These are phyloP conservation scores for Lathyrus tuberosus DNA, from an alignment of 306 rosid species.

Conservation along the genomic window DNA sequence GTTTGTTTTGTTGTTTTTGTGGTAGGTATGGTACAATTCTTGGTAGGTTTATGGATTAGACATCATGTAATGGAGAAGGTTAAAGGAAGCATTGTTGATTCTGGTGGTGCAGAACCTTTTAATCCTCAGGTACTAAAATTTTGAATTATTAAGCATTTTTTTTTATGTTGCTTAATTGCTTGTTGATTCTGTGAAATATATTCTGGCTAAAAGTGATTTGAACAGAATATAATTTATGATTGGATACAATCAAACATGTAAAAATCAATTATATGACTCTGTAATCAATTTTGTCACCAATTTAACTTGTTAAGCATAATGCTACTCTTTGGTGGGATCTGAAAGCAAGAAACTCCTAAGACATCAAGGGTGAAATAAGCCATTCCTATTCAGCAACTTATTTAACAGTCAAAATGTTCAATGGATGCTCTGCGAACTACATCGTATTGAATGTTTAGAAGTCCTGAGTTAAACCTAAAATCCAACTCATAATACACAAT, in stretches of 20 bases:
- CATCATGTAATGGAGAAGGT: conserved; percentile 65
- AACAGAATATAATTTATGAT: background rate
- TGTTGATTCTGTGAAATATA: background rate
- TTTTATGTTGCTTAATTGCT: conserved; percentile 6
- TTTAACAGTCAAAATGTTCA: too few relatives aligned
- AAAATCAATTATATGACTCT: too few relatives aligned
- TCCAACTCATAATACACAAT: too few relatives aligned
- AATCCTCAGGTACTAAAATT: conserved; percentile 71
- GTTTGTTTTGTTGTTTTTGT: conserved; percentile 15
- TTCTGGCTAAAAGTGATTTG: background rate
- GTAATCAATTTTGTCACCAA: background rate
- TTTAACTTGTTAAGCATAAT: too few relatives aligned
- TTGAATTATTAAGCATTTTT: background rate
- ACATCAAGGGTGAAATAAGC: too few relatives aligned
- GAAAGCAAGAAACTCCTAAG: too few relatives aligned
- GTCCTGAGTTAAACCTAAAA: too few relatives aligned
- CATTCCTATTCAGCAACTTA: too few relatives aligned
- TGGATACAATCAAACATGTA: too few relatives aligned
- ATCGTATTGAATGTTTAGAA: too few relatives aligned
- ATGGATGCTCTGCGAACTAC: too few relatives aligned
- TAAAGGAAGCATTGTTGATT: conserved; percentile 83
- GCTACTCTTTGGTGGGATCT: too few relatives aligned
- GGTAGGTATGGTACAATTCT: conserved; percentile 78
- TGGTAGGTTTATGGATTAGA: conserved; percentile 49
- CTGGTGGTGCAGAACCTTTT: conserved; percentile 85